phyloP scores from a whole-genome alignment of 495 filamentous ascomycete species.

The Rostrohypoxylon terebratum region DNA sequence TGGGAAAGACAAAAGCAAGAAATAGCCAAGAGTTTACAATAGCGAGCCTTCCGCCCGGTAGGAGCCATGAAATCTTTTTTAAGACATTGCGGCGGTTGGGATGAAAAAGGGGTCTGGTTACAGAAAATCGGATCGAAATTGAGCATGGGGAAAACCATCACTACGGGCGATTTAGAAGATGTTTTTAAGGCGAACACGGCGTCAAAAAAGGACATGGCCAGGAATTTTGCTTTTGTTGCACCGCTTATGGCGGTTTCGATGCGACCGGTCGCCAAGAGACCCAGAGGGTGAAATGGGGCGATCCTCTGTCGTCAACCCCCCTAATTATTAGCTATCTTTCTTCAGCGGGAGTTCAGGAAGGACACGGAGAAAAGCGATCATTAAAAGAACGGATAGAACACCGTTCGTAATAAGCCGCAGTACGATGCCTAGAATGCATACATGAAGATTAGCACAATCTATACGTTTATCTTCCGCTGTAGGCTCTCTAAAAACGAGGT shows the following conservation, averaged over 20 bases:
- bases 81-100: too few species aligned
- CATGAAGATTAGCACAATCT: neutral
- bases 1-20: neutral
- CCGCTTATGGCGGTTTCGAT: neutral
- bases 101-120: neutral
- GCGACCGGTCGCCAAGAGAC: slow-evolving; percentile 13
- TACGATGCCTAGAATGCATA: neutral
- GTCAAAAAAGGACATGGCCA: neutral
- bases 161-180: neutral
- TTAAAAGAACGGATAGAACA: neutral
- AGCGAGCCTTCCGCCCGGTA: neutral
- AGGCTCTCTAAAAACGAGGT: slow-evolving; percentile 31
- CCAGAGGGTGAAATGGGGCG: neutral
- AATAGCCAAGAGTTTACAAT: neutral
- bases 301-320: neutral
- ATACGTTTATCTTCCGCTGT: neutral
- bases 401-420: neutral
- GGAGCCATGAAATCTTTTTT: too few species aligned
- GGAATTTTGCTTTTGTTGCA: slow-evolving; percentile 1
- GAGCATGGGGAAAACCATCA: neutral
- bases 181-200: neutral
- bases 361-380: neutral
- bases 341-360: neutral
- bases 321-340: neutral
- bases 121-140: neutral